Base-by-base conservation (phyloP, 2,329 filamentous ascomycete species). In the Epichloe coenophiala region DNA sequence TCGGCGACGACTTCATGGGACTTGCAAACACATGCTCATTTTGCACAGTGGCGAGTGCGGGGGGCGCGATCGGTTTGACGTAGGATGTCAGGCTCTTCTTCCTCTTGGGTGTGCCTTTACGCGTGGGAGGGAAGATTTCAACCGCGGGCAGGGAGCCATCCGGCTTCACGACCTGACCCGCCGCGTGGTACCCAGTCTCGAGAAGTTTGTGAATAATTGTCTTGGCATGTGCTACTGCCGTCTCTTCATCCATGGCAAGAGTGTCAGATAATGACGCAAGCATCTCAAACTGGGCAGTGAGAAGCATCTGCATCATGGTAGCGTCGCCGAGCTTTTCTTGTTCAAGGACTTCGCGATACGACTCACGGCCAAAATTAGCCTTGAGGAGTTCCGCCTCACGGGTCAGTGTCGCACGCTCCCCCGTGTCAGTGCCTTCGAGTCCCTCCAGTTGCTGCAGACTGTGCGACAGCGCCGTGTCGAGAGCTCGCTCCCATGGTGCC, bases 231-330 rank as follows among this genome's bases (percentile, higher is more conserved):
- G 83, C 73, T 2, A 96, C 77, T 1, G 91, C 93, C 54, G 94
- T 84, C 36, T 84, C 80, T 63, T 95, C 88, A 52, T 77, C 84
- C 82, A 97, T 88, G 37, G 78, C 74, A 58, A 91, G 78, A 23
- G 93, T 87, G 57, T 88, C 86, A 50, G 84, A 81, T 49, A 98
- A 78, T 1, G 89, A 88, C 4, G 87, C 75, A 54, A 97, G 78
- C 2, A 90, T 91, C 60, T 96, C 90, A 58, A 98, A 95, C 60
- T 97, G 91, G 12, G 91, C 88, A 49, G 86, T 84, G 11, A 97
- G 77, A 50, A 98, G 76, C 47, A 87, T 78, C 66, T 96, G 90
- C 60, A 95, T 75, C 56, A 86, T 80, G 17, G 78, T 80, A 19
- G 83, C 80, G 62, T 96, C 89, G 12, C 84, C 85, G 27, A 77